Conservation (phyloP, 495 filamentous ascomycete genomes). For the Clavariopsis aquatica region DNA sequence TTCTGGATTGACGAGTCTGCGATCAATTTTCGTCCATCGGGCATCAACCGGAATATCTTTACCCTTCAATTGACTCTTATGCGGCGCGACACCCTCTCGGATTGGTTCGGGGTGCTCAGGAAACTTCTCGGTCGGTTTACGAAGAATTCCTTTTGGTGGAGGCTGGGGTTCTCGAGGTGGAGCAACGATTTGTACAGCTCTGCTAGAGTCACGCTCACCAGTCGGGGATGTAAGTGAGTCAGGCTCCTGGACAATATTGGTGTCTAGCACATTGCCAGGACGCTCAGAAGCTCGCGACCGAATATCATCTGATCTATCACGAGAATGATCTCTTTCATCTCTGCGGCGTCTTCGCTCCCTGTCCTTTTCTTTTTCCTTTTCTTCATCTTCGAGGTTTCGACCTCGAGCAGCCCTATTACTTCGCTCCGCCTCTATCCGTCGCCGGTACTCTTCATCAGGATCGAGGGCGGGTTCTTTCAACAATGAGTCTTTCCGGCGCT, state of each 20-base stretch:
- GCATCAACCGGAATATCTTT: slow-evolving; percentile 74
- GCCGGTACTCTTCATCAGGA: slow-evolving; percentile 48
- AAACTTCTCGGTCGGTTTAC: slow-evolving; percentile 70
- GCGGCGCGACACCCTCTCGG: slow-evolving; percentile 84
- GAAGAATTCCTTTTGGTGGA: slow-evolving; percentile 70
- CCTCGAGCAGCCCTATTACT: slow-evolving; percentile 17
- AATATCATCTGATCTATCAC: slow-evolving; percentile 12
- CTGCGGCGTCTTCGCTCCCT: slow-evolving; percentile 26
- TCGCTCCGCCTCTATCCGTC: slow-evolving; percentile 39
- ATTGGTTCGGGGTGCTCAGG: slow-evolving; percentile 75
- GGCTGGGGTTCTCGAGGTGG: slow-evolving; percentile 42
- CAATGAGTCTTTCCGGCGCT: slow-evolving; percentile 20
- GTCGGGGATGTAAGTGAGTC: slow-evolving; percentile 22
- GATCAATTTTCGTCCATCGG: slow-evolving; percentile 86
- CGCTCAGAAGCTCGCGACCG: slow-evolving; percentile 26
- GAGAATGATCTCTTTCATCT: slow-evolving; percentile 25
- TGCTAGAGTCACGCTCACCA: slow-evolving; percentile 16
- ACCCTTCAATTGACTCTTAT: slow-evolving; percentile 72
- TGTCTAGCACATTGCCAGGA: slow-evolving; percentile 22
- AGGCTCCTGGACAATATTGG: slow-evolving; percentile 30
- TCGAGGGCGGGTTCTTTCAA: slow-evolving; percentile 35
- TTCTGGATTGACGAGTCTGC: slow-evolving; percentile 78
- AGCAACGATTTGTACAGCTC: slow-evolving; percentile 45
- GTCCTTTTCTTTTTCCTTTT: slow-evolving; percentile 27
- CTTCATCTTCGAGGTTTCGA: slow-evolving; percentile 17